A percentile compares a stretch with the other conserved stretches of the same genome.
These are phyloP conservation scores for Thermothelomyces thermophilus DNA, from an alignment of 2,329 filamentous ascomycete species.

Conservation along the genomic window DNA sequence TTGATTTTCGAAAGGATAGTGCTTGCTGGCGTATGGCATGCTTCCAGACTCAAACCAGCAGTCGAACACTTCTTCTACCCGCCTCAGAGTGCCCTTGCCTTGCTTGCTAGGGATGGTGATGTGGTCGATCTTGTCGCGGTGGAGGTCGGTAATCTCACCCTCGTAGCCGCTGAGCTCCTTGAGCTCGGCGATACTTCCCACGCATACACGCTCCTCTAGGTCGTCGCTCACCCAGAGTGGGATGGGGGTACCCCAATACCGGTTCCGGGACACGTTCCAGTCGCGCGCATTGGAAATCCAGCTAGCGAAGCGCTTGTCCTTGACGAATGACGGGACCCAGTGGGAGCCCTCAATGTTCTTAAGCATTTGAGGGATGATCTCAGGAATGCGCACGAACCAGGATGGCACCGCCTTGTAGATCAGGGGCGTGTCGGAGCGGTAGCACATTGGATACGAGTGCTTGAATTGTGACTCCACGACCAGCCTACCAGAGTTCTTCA, in stretches of 20 bases:
- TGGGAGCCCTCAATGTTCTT: constrained; percentile 81
- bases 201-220: constrained; percentile 74
- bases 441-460: constrained; percentile 92
- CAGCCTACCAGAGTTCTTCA: constrained; percentile 70
- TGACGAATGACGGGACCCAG: constrained; percentile 87
- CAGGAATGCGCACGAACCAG: constrained; percentile 87
- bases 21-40: constrained; percentile 87
- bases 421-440: constrained; percentile 87
- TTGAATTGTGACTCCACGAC: constrained; percentile 81
- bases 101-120: constrained; percentile 89
- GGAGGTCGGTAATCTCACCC: constrained; percentile 77
- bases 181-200: constrained; percentile 79
- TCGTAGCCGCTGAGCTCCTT: constrained; percentile 79
- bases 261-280: constrained; percentile 91
- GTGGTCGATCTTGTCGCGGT: constrained; percentile 86
- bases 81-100: constrained; percentile 75
- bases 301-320: constrained; percentile 82
- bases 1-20: constrained; percentile 88
- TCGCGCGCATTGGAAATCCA: constrained; percentile 90
- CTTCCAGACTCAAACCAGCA: constrained; percentile 93
- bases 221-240: constrained; percentile 91
- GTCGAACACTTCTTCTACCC: constrained; percentile 86
- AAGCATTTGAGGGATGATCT: constrained; percentile 82
- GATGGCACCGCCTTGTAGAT: constrained; percentile 89
- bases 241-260: constrained; percentile 93